phyloP scores from a whole-genome alignment of 164 flowering plant species.

The Hamamelis virginiana region DNA sequence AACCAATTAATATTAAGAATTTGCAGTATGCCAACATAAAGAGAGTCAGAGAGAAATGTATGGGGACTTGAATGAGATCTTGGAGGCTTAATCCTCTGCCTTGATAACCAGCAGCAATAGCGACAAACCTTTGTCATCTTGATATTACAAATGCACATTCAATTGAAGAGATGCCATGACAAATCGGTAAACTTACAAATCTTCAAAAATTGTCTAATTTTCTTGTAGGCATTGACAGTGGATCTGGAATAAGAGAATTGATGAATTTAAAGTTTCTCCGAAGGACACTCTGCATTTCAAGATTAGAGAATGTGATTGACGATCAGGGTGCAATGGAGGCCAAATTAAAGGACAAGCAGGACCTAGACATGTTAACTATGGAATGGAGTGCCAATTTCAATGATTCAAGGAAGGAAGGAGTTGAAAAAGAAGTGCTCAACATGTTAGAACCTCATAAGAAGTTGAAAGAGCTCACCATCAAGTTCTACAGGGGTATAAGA shows the following conservation, averaged over 20 bases:
- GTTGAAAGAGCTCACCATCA: no score
- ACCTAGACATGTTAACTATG: conserved; percentile 6
- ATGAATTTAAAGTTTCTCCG: not conserved
- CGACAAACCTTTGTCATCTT: conserved; percentile 14
- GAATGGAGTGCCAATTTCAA: conserved; percentile 2
- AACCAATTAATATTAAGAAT: no score
- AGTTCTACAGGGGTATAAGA: no score
- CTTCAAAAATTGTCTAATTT: conserved; percentile 4
- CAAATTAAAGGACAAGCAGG: conserved; percentile 12
- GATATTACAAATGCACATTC: not conserved
- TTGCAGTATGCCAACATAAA: no score
- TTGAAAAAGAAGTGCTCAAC: not conserved
- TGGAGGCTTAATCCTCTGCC: not conserved
- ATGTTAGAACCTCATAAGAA: no score
- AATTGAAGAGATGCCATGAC: not conserved
- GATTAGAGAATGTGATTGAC: conserved; percentile 15
- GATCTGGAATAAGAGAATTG: conserved; percentile 4
- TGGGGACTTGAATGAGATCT: no score
- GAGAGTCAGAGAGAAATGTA: no score
- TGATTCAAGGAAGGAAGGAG: not conserved
- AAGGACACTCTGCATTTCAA: conserved; percentile 1
- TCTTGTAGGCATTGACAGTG: not conserved
- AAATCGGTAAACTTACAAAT: not conserved
- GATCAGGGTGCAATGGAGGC: conserved; percentile 13
- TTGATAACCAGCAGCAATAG: not conserved